Evolutionary conservation across 805 yeast species (phyloP).

Genomic region (Saccharomycopsis babjevae): DNA sequence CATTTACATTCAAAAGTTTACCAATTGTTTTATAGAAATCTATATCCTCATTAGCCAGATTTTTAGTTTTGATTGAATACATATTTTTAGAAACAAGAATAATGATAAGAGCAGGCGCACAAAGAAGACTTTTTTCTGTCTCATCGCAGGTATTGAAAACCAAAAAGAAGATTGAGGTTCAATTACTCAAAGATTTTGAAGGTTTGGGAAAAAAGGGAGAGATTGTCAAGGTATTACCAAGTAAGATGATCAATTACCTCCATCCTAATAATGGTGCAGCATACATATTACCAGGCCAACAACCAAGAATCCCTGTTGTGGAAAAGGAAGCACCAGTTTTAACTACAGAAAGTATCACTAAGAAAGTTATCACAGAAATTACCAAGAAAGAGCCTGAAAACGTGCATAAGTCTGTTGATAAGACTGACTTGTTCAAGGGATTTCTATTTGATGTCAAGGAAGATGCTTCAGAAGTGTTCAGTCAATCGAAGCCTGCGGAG

Average conservation of each 20-base stretch:
- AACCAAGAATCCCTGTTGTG: conserved; percentile 16
- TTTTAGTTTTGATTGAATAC: too few relatives aligned
- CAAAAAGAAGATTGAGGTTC: conserved; percentile 51
- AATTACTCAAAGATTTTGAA: conserved; percentile 58
- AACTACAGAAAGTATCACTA: neutral
- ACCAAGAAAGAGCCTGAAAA: neutral
- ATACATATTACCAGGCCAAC: conserved; percentile 35
- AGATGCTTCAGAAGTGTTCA: neutral
- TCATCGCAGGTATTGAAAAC: neutral
- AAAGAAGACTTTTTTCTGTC: conserved; percentile 4
- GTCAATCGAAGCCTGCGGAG: neutral
- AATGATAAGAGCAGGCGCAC: neutral
- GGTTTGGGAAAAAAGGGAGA: conserved; percentile 61
- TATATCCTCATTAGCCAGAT: too few relatives aligned
- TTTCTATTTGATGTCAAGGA: conserved; percentile 2
- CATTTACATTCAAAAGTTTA: neutral
- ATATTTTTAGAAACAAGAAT: neutral
- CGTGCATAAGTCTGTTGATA: neutral
- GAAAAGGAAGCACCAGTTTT: conserved; percentile 1
- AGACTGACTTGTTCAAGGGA: conserved; percentile 1
- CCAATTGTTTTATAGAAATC: too few relatives aligned
- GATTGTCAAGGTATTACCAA: conserved; percentile 64
- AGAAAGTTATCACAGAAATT: neutral
- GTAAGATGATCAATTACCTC: conserved; percentile 70
- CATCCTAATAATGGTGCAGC: conserved; percentile 67